phyloP scores from a whole-genome alignment of 805 yeast species.

The Debaryomyces tyrocola region DNA sequence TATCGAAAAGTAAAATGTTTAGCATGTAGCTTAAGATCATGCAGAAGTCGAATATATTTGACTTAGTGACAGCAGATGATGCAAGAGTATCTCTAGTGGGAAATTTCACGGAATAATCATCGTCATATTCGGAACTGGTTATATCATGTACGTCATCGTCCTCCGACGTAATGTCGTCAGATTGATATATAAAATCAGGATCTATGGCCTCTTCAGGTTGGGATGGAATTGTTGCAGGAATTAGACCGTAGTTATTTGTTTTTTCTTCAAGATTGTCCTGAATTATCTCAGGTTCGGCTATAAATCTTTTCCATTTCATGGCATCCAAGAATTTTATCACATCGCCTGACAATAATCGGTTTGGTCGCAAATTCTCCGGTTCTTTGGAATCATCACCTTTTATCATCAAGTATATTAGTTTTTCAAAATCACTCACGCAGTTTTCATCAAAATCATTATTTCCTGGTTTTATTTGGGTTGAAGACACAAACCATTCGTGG shows the following conservation, averaged over 20 bases:
- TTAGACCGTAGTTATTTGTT: neutral
- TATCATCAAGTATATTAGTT: conserved; percentile 29
- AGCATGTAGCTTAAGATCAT: neutral
- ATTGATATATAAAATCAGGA: neutral
- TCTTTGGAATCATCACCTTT: conserved; percentile 20
- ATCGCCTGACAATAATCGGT: conserved; percentile 13
- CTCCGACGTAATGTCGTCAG: neutral
- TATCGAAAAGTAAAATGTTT: neutral
- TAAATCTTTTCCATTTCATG: conserved; percentile 17
- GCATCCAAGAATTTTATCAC: conserved; percentile 19
- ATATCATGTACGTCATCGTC: neutral
- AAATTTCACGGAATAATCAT: neutral
- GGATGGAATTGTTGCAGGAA: neutral
- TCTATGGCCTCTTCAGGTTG: neutral
- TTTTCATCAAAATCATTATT: neutral
- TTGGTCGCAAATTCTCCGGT: neutral
- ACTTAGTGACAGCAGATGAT: neutral
- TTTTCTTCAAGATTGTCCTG: neutral
- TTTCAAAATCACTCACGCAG: conserved; percentile 14
- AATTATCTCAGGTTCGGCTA: neutral
- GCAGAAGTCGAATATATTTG: neutral
- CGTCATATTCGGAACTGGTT: neutral
- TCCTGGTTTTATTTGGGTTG: neutral
- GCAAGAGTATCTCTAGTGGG: neutral
- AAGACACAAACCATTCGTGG: conserved; percentile 24